Evolutionary conservation across 169 alveolate species (phyloP), one percentile per base, ranked within the genome.

Genomic region (Fabrea salina): DNA sequence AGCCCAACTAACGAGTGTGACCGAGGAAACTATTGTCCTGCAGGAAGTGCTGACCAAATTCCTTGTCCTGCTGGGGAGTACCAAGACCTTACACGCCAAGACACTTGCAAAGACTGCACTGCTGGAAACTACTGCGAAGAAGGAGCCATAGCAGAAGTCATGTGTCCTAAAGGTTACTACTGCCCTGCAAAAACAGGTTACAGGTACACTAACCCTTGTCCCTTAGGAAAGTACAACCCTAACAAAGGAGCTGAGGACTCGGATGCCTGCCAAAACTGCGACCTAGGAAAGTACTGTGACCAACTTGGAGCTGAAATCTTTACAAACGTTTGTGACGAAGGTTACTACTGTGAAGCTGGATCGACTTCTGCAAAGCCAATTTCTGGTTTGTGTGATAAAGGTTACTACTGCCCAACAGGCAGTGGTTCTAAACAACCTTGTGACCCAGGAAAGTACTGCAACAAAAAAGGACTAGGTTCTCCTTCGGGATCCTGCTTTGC

Each of bases 331-430:
- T 54, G 66, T 33, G 22, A n/a, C 25, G 66, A 49, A 32, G 95
- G 95, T 5, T 86, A 59, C 74, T 85, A 74, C 80, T 90, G 95
- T 80, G 82, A 64, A 5, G 54, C 19, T 5, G 85, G 82, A 33
- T 66, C 89, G 19, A 5, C n/a, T 16, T 27, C 43, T 0, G 2
- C 5, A n/a, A 79, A 49, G 35, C 81, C 81, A 0, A 56, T 50
- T 13, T 39, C 13, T 8, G 51, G 33, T 64, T 35, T 30, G 57
- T 49, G 47, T 22, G 0, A 0, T 27, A 11, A 11, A 68, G 95
- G 95, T n/a, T 80, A 86, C 40, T 90, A 87, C 68, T 90, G 95
- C 67, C 92, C 93, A 7, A 40, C 1, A 32, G 84, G 90, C 0
- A 47, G 74, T 16, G 11, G 22, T 7, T 0, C 80, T 66, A n/a